Evolutionary conservation across 768 basidiomycete species (phyloP).

Genomic region (Suillus decipiens): DNA sequence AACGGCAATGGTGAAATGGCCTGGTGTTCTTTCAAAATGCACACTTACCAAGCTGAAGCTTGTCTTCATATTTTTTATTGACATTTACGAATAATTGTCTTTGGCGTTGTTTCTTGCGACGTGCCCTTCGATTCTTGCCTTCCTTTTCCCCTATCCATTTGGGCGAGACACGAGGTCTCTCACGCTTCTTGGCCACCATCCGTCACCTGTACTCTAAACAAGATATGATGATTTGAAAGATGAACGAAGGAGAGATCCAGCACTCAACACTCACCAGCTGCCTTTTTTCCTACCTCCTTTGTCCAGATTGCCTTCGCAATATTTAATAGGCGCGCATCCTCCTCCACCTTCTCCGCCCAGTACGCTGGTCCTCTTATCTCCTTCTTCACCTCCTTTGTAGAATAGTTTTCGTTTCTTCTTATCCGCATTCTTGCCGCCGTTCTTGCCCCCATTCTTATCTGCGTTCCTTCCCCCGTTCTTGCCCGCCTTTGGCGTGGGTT

Average conservation of each 20-base stretch:
- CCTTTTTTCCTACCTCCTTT: background rate
- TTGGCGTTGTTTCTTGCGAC: background rate
- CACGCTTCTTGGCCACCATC: background rate
- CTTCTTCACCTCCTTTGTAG: background rate
- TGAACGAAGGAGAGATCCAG: background rate
- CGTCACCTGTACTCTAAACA: background rate
- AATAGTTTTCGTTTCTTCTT: background rate
- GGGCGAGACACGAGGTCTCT: background rate
- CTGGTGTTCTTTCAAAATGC: background rate
- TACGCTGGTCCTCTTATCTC: background rate
- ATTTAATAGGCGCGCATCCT: background rate
- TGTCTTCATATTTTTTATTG: background rate
- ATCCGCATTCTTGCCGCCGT: too few relatives aligned
- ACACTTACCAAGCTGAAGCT: background rate
- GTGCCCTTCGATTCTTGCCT: background rate
- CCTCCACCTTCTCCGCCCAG: background rate
- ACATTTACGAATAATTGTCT: background rate
- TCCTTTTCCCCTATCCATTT: background rate
- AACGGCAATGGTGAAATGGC: background rate
- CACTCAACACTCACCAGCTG: background rate
- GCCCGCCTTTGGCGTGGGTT: background rate
- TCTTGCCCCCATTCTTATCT: too few relatives aligned
- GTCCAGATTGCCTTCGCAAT: background rate
- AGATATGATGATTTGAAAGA: background rate
- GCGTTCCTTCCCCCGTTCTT: background rate